These are phyloP conservation scores for Leccinellum luteum DNA, from an alignment of 768 basidiomycete species.

Conservation along the genomic window DNA sequence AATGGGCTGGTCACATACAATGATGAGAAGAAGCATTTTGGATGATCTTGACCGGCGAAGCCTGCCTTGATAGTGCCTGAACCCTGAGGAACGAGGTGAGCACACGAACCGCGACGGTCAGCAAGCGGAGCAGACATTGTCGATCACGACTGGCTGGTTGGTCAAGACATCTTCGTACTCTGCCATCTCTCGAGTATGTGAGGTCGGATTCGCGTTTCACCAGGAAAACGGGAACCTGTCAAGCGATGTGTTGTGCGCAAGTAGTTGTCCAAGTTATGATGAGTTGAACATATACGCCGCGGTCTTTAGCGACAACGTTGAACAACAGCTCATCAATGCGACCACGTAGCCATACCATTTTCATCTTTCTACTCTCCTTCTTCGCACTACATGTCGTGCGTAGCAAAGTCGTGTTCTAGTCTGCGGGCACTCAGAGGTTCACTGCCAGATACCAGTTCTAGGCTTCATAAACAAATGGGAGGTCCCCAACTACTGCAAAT, in stretches of 20 bases:
- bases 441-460: conserved; percentile 36
- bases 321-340: conserved; percentile 13
- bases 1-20: conserved; percentile 64
- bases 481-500: conserved; percentile 90
- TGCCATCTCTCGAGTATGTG: conserved; percentile 49
- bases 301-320: conserved; percentile 17
- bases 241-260: conserved; percentile 6
- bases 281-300: background rate
- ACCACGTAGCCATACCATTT: conserved; percentile 8
- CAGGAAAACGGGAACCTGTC: background rate
- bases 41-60: conserved; percentile 98
- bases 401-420: conserved; percentile 10
- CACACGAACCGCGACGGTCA: conserved; percentile 23
- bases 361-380: conserved; percentile 19
- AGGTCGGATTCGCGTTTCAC: conserved; percentile 5
- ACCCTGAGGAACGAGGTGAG: conserved; percentile 56
- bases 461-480: conserved; percentile 74
- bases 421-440: conserved; percentile 10
- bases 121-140: conserved; percentile 67
- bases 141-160: conserved; percentile 98
- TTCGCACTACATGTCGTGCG: conserved; percentile 24
- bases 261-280: background rate
- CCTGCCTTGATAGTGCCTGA: conserved; percentile 99
- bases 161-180: conserved; percentile 94
- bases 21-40: conserved; percentile 98